Base-by-base conservation (phyloP, 352 stramenopile species). In the Pythium guiyangense region DNA sequence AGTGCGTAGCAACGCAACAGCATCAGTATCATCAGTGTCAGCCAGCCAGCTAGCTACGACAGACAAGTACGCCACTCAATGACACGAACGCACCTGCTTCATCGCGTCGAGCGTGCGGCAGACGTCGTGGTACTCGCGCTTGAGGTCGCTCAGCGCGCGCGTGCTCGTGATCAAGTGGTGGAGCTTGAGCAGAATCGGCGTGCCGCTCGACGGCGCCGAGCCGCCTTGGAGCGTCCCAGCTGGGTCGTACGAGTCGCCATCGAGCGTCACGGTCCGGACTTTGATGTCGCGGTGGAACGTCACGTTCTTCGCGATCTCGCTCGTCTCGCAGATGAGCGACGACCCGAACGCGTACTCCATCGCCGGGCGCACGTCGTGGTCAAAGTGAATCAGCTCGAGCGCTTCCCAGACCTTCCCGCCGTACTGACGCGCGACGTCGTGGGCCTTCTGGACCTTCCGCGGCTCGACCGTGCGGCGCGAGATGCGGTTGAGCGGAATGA, bases 321-420 rank as follows among this genome's bases (percentile, higher is more conserved):
- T 96, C 14, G 79, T 96, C 60, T 99, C 96, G 60, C 98, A 99
- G 48, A 99, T 95, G 59, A 99, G 81, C n/a, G 92, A 96, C 22
- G 84, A 91, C n/a, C 97, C 97, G 70, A 99, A 99, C 10, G 98
- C 94, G 66, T 99, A 98, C 64, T 99, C 89, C 71, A 99, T 98
- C 5, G 97, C 97, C 48, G 81, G 88, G 25, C 85, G 66, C 14
- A 99, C 80, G 29, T 98, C 93, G 39, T 94, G 78, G 66, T 98
- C 91, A 67, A 98, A 99, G 31, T 97, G 90, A 49, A 99, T 97
- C 47, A 99, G 74, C 60, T 98, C 92, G 61, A 99, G 92, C 6
- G 97, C 96, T 62, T 97, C 85, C 66, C 79, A 87, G 3, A 97
- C 94, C 60, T 91, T 86, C 3, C 94, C 90, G 22, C 94, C 91